Evolutionary conservation across 306 rosid species (phyloP).

Genomic region (Prosopis cineraria): DNA sequence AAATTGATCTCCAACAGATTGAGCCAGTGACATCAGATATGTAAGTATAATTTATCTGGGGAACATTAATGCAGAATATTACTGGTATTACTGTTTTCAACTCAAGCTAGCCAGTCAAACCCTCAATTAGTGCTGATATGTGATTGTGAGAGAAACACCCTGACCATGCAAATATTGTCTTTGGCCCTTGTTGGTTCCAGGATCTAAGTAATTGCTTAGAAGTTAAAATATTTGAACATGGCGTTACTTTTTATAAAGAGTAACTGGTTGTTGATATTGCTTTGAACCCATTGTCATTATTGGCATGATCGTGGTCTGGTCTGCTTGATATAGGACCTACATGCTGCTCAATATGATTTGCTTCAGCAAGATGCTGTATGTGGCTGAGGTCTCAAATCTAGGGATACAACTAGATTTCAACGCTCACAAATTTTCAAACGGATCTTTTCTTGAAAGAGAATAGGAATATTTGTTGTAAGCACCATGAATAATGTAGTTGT

Average conservation of each 20-base stretch:
- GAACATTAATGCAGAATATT: constrained; percentile 12
- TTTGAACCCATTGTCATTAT: background rate
- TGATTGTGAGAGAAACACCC: background rate
- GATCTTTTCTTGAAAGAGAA: background rate
- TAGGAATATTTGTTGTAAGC: background rate
- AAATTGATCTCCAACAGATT: constrained; percentile 42
- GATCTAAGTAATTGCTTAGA: background rate
- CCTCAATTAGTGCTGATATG: constrained; percentile 8
- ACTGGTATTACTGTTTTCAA: background rate
- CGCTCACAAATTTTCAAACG: background rate
- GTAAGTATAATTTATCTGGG: constrained; percentile 47
- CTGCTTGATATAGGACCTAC: background rate
- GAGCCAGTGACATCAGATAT: constrained; percentile 42
- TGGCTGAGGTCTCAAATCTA: background rate
- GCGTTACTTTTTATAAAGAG: background rate
- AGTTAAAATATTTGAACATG: background rate
- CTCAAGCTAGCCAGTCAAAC: background rate
- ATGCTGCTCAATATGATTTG: background rate
- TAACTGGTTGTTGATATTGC: constrained; percentile 6
- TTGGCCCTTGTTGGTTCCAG: background rate
- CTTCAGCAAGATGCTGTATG: background rate
- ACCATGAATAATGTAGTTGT: background rate
- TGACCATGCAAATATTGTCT: background rate
- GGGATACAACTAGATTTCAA: background rate
- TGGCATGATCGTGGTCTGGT: background rate